Base-by-base conservation (phyloP, 73 alveolate species). In the Tetrahymena malaccensis region DNA sequence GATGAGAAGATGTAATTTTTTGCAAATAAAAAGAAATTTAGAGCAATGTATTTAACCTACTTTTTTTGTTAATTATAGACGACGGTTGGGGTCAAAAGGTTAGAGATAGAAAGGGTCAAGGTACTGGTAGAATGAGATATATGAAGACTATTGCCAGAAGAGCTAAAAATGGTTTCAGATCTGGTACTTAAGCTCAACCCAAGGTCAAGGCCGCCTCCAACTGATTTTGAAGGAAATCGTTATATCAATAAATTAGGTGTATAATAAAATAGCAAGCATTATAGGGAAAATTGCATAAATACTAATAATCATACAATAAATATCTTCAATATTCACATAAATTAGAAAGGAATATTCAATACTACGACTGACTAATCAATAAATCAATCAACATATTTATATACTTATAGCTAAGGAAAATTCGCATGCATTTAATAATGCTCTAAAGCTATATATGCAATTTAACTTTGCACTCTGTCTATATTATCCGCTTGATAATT, bases 161-260 rank as follows among this genome's bases (percentile, higher is more conserved):
- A 97, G 98, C 98, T 85, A 98, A 98, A 98, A 98, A 98, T 96
- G 99, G 99, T 57, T 98, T 97, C 98, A 98, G 99, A 97, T 98
- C 98, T 43, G 98, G 98, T 34, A 97, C 98, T 85, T 43, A 89
- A 84, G 98, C 98, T 94, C 34, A 56, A 58, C 97, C 98, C 43
- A 95, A 94, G 94, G 97, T 95, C 94, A 43, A 57, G 93, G 96
- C 96, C 31, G 89, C 89, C 37, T 70, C 89, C 89, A 70, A 70
- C 89, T 70, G 89, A 70, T 70, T 70, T 31, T 70, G 89, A 70
- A 70, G 34, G 89, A 70, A 70, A 70, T 31, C 37, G 22, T 27
- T 70, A 70, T 70, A 70, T n/a, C 89, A 70, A 70, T 70, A 27
- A 70, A 27, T 70, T 70, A 70, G 37, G 89, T 70, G 89, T 70